phyloP scores from a whole-genome alignment of 2,329 filamentous ascomycete genomes.

The Amylocarpus encephaloides region DNA sequence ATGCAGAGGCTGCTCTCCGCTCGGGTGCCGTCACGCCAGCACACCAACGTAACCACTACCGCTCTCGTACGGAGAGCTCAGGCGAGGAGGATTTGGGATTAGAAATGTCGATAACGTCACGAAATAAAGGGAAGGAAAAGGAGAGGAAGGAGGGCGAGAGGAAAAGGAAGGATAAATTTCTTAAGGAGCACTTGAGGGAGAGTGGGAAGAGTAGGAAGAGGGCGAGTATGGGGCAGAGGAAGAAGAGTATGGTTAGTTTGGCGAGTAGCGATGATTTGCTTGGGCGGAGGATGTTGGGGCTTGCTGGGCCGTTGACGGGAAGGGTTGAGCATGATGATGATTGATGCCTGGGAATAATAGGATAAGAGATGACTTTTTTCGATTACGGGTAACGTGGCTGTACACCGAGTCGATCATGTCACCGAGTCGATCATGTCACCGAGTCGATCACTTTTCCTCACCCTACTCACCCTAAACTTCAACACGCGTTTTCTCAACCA shows the following conservation, averaged over 20 bases:
- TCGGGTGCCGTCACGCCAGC: slow-evolving; percentile 18
- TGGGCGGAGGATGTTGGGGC: slow-evolving; percentile 47
- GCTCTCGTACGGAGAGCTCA: slow-evolving; percentile 24
- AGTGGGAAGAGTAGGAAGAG: slow-evolving; percentile 7
- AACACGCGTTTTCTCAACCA: no score
- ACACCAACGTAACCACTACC: slow-evolving; percentile 13
- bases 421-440: no score
- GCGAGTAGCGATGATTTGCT: slow-evolving; percentile 52
- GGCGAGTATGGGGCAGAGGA: slow-evolving; percentile 25
- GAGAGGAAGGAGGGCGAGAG: slow-evolving; percentile 38
- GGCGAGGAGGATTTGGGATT: slow-evolving; percentile 76
- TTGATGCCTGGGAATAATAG: slow-evolving; percentile 3
- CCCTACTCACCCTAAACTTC: no score
- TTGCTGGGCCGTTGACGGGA: slow-evolving; percentile 46
- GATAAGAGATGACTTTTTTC: background rate
- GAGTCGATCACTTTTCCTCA: no score
- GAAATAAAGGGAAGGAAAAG: slow-evolving; percentile 17
- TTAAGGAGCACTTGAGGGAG: slow-evolving; percentile 31
- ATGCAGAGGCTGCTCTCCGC: slow-evolving; percentile 33
- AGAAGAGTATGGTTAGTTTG: slow-evolving; percentile 45
- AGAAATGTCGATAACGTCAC: slow-evolving; percentile 66
- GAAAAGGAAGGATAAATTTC: slow-evolving; percentile 33
- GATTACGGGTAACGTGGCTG: no score
- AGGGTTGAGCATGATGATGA: slow-evolving; percentile 23
- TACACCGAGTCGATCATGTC: no score